These are phyloP conservation scores for Limonomyces culmigenus DNA, from an alignment of 1,284 basidiomycete genomes.

Conservation along the genomic window DNA sequence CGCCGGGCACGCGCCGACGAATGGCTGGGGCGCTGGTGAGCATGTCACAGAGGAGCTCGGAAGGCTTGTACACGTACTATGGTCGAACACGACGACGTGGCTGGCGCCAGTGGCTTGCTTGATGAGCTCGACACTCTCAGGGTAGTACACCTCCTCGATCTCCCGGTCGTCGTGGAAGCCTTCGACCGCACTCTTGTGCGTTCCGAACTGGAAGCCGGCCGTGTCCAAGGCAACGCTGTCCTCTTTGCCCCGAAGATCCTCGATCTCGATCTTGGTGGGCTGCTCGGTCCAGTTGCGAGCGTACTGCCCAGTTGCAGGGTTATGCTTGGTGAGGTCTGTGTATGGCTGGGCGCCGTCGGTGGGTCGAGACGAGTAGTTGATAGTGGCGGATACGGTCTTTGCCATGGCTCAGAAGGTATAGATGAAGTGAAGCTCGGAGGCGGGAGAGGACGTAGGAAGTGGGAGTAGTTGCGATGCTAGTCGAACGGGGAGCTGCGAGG, in stretches of 20 bases:
- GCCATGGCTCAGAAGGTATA: slow-evolving; percentile 25
- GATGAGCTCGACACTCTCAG: slow-evolving; percentile 37
- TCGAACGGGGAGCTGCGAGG: no score
- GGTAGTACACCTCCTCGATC: slow-evolving; percentile 36
- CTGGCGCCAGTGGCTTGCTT: slow-evolving; percentile 45
- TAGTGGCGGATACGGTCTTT: slow-evolving; percentile 13
- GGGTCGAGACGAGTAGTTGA: slow-evolving; percentile 16
- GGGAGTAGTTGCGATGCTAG: no score
- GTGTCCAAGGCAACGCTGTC: slow-evolving; percentile 28
- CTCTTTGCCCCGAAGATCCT: slow-evolving; percentile 40
- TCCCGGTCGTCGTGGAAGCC: slow-evolving; percentile 28
- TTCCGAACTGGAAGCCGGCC: slow-evolving; percentile 36
- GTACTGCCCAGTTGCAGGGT: slow-evolving; percentile 9
- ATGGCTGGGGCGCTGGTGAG: slow-evolving; percentile 17
- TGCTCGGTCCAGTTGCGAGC: slow-evolving; percentile 12
- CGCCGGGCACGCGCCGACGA: slow-evolving; percentile 23
- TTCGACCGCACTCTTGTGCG: slow-evolving; percentile 23
- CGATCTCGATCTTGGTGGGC: slow-evolving; percentile 26
- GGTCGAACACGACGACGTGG: slow-evolving; percentile 42
- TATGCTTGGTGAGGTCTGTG: slow-evolving; percentile 10
- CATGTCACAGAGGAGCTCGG: no score
- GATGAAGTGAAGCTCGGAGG: no score
- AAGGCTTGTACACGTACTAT: slow-evolving; percentile 27
- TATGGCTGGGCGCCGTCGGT: slow-evolving; percentile 16
- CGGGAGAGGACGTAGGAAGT: no score